phyloP scores from a whole-genome alignment of 441 rosid genomes.

The Populus hybrid region DNA sequence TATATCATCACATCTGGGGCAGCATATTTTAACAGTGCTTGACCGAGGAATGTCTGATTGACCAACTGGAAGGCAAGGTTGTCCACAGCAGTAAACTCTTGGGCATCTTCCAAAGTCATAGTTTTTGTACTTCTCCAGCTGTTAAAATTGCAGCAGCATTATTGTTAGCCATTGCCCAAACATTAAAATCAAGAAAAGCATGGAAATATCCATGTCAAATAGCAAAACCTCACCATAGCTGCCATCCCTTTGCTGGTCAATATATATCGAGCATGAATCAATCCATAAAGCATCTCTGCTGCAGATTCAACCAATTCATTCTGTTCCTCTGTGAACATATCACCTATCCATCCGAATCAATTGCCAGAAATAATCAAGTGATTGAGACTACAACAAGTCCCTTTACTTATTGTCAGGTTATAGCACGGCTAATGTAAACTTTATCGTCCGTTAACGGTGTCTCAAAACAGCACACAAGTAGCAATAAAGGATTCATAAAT shows the following conservation, averaged over 20 bases:
- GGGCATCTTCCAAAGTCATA: slow-evolving; percentile 98
- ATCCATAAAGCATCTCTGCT: slow-evolving; percentile 94
- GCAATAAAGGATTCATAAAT: not conserved
- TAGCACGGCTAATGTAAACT: not conserved
- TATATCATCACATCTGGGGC: slow-evolving; percentile 92
- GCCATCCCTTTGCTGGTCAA: slow-evolving; percentile 94
- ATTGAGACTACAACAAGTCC: slow-evolving; percentile 3
- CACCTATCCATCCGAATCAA: slow-evolving; percentile 55
- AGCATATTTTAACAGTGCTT: slow-evolving; percentile 86
- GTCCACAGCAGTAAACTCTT: slow-evolving; percentile 96
- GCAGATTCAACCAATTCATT: slow-evolving; percentile 96
- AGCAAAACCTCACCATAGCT: slow-evolving; percentile 60
- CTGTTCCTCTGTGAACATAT: slow-evolving; percentile 95
- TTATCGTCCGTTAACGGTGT: not conserved
- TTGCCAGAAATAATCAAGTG: slow-evolving; percentile 25
- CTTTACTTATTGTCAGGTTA: not conserved
- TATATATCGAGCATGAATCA: slow-evolving; percentile 90
- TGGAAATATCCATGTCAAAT: not conserved
- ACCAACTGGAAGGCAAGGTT: slow-evolving; percentile 97
- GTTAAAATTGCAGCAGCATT: slow-evolving; percentile 21
- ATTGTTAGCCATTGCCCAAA: slow-evolving; percentile 6
- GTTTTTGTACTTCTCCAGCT: slow-evolving; percentile 90
- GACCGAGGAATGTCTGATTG: slow-evolving; percentile 95
- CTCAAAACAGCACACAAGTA: not conserved
- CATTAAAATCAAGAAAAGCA: not conserved